Conservation (phyloP, 2,329 filamentous ascomycete genomes). For the Trichoderma koningii region DNA sequence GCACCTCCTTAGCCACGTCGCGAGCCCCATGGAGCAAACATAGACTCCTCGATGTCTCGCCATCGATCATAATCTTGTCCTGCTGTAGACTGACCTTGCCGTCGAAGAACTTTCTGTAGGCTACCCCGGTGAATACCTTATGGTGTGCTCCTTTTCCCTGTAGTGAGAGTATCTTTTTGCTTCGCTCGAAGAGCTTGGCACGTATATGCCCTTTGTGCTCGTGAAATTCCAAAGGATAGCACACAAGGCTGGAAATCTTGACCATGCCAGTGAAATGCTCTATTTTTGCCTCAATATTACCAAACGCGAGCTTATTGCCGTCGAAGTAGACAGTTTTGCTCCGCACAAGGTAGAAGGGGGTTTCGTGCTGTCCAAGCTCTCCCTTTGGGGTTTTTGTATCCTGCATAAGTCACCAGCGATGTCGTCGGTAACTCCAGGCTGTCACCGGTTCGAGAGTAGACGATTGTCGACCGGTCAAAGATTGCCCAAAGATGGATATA, state of each 20-base stretch:
- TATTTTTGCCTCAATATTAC: constrained; percentile 69
- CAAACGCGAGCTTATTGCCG: constrained; percentile 80
- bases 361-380: too few relatives aligned
- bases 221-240: constrained; percentile 80
- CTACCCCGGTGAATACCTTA: constrained; percentile 79
- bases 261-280: constrained; percentile 75
- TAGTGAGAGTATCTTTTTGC: constrained; percentile 81
- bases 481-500: too few relatives aligned
- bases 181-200: constrained; percentile 71
- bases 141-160: constrained; percentile 82
- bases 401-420: too few relatives aligned
- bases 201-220: constrained; percentile 67
- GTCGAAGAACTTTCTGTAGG: constrained; percentile 61
- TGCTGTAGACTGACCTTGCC: constrained; percentile 81
- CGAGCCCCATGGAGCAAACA: constrained; percentile 51
- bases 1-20: constrained; percentile 32
- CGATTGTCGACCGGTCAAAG: too few relatives aligned
- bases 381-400: too few relatives aligned
- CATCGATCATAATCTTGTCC: constrained; percentile 85
- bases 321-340: constrained; percentile 85
- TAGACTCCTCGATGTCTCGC: constrained; percentile 81
- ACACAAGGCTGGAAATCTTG: constrained; percentile 76
- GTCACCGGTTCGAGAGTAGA: too few relatives aligned
- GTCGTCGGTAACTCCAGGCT: too few relatives aligned
- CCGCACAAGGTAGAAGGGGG: not conserved